Conservation (phyloP, 768 basidiomycete species). For the Lentinula edodes region DNA sequence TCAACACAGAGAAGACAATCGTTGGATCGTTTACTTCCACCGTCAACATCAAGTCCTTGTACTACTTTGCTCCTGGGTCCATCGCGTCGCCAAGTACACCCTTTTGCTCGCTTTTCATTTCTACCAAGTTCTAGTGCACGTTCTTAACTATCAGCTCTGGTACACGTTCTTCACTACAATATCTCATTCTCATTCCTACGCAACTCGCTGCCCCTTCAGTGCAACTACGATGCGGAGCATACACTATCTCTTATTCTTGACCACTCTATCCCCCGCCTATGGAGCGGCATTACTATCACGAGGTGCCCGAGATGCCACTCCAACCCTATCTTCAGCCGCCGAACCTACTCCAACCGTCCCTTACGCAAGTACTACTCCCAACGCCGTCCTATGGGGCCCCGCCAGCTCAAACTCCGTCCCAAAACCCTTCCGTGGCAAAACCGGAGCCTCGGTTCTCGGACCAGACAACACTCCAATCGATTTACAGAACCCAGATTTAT, state of each 20-base stretch:
- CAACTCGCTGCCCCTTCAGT: background rate
- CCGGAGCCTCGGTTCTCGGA: constrained; percentile 43
- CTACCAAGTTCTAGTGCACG: too few species aligned
- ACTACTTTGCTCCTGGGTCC: too few species aligned
- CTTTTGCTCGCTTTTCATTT: too few species aligned
- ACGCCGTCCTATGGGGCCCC: constrained; percentile 30
- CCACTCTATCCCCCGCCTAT: background rate
- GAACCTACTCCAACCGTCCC: constrained; percentile 37
- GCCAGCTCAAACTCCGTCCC: constrained; percentile 19
- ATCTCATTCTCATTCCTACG: too few species aligned
- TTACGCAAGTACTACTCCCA: constrained; percentile 40
- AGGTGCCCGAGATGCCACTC: background rate
- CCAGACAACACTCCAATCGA: constrained; percentile 54
- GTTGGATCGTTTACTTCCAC: too few species aligned
- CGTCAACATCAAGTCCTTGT: too few species aligned
- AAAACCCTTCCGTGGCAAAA: constrained; percentile 30
- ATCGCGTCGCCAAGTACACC: too few species aligned
- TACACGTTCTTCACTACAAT: too few species aligned
- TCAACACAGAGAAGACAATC: too few species aligned
- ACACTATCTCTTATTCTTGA: background rate
- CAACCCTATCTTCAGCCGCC: constrained; percentile 10
- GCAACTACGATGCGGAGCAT: background rate
- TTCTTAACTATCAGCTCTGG: too few species aligned
- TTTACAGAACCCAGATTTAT: constrained; percentile 47
- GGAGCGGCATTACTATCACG: background rate